Evolutionary conservation across 768 basidiomycete species (phyloP), one percentile per base, ranked within the genome.

Genomic region (Leccinum boreale): DNA sequence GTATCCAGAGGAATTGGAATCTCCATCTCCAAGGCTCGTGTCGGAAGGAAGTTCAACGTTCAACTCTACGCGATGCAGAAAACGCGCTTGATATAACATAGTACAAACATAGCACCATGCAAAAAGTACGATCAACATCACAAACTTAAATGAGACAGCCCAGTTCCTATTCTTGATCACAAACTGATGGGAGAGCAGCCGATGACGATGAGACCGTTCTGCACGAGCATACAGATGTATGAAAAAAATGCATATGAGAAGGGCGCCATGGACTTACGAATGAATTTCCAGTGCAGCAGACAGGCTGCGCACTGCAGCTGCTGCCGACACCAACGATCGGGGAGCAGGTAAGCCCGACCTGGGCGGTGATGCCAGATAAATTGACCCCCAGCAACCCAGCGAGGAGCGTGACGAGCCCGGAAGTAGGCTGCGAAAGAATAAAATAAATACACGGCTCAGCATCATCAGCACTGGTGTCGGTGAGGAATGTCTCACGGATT

Each of bases 281-380:
- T 3, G 4, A 7, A 14, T 53, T 33, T 2, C 59, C 58, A 11
- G 14, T 35, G 51, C 55, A 59, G 56, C 58, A 59, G 14, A 47
- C 33, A 4, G 58, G 31, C 36, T 52, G 36, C 19, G 12, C 10
- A 17, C 19, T 7, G 19, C 19, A 31, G 19, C 23, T 28, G 4
- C 33, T 3, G 8, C 28, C n/a, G 21, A 21, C 17, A 42, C 39
- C 39, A n/a, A 10, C 0, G n/a, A 42, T 2, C 17, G n/a, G 5
- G 39, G 4, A 8, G 23, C 50, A 36, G 6, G 19, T 8, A 14
- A 35, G 4, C 4, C 50, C 50, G 23, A 51, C 14, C 7, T n/a
- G 10, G 14, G 21, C 23, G 8, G 21, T 36, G 23, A 23, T 35
- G 4, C 12, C 6, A 15, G 35, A 6, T 15, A 5, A 26, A 4